Conservation (phyloP, 1,139 yeast species). For the Lodderomyces beijingensis region DNA sequence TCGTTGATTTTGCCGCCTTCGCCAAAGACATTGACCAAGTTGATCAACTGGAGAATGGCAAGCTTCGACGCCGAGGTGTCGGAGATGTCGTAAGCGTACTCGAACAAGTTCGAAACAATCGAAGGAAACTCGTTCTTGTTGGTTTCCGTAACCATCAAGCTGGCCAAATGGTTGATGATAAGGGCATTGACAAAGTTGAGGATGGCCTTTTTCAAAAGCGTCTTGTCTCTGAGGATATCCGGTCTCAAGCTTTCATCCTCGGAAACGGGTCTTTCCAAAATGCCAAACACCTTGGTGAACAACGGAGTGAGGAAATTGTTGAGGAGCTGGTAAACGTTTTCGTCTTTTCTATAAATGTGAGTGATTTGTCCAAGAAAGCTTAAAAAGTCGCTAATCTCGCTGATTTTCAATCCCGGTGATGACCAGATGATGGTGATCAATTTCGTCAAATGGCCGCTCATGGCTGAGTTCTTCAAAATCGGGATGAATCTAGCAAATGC, state of each 20-base stretch:
- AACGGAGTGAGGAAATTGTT: slow-evolving; percentile 73
- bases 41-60: slow-evolving; percentile 65
- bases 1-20: slow-evolving; percentile 61
- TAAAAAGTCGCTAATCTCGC: slow-evolving; percentile 76
- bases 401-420: slow-evolving; percentile 54
- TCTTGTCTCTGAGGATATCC: slow-evolving; percentile 56
- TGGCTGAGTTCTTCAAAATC: slow-evolving; percentile 38
- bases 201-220: slow-evolving; percentile 63
- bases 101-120: slow-evolving; percentile 61
- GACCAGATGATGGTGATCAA: slow-evolving; percentile 70
- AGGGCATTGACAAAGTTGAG: slow-evolving; percentile 66
- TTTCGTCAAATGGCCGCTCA: slow-evolving; percentile 62
- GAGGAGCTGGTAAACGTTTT: slow-evolving; percentile 67
- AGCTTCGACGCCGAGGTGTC: slow-evolving; percentile 59
- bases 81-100: slow-evolving; percentile 55
- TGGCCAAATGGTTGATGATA: slow-evolving; percentile 73
- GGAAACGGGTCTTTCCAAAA: slow-evolving; percentile 31
- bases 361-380: slow-evolving; percentile 85
- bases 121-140: slow-evolving; percentile 61
- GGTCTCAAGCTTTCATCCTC: slow-evolving; percentile 30
- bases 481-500: slow-evolving; percentile 86
- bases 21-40: slow-evolving; percentile 61
- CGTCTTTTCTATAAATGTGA: slow-evolving; percentile 68
- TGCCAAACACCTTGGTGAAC: slow-evolving; percentile 57
- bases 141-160: slow-evolving; percentile 65